These are phyloP conservation scores for Triangularia setosa DNA, from an alignment of 2,329 filamentous ascomycete genomes.

Conservation along the genomic window DNA sequence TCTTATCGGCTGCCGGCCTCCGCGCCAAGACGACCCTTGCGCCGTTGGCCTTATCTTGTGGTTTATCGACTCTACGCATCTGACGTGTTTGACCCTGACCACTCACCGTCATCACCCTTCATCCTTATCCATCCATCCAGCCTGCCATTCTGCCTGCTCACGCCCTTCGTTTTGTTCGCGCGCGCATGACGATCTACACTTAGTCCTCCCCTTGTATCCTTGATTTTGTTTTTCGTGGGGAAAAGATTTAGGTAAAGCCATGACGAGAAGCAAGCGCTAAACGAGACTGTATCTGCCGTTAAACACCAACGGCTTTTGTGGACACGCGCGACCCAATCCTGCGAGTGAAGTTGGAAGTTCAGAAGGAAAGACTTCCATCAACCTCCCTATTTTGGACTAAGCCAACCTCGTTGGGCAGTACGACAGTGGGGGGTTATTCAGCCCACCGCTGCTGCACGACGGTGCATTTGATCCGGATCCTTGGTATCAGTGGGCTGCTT, in stretches of 20 bases:
- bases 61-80: neutral
- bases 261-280: neutral
- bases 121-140: neutral
- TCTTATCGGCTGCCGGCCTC: slow-evolving; percentile 3
- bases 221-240: neutral
- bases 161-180: neutral
- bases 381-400: neutral
- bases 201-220: neutral
- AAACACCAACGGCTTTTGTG: neutral
- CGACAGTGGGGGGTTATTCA: neutral
- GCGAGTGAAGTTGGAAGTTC: neutral
- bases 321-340: neutral
- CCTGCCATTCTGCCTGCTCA: neutral
- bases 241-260: slow-evolving; percentile 8
- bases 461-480: neutral
- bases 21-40: slow-evolving; percentile 1
- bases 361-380: neutral
- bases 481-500: neutral
- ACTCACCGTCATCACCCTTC: neutral
- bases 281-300: neutral
- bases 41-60: slow-evolving; percentile 1
- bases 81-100: neutral
- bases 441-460: neutral
- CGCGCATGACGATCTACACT: neutral
- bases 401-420: neutral